Base-by-base conservation (phyloP, 805 yeast species). In the Wickerhamomyces xylosicus region DNA sequence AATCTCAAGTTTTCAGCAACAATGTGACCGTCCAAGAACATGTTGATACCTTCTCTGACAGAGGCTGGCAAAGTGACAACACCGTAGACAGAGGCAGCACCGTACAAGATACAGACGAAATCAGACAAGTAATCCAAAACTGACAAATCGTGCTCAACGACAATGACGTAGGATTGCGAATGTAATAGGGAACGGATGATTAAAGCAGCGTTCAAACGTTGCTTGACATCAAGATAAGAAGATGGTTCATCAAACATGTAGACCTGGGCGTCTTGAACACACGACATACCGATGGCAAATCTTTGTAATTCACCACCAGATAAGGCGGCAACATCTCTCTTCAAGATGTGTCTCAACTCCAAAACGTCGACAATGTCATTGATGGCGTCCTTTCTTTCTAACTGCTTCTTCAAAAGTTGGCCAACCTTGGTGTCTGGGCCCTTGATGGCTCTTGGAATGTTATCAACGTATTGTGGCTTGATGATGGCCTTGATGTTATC, bases 161-260 rank as follows among this genome's bases (percentile, higher is more conserved):
- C 89, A 56, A 92, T 92, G 48, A 92, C 92, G 57, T 90, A 92
- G 21, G 74, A 71, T 35, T 87, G 75, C 35, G 90, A 75, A 41
- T 65, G 71, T 54, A 92, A 70, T 48, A 92, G 67, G 16, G 92
- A 79, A 66, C 99, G 81, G 53, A 92, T 92, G 57, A 86, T 82
- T 62, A 77, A 79, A 42, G 98, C 99, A 41, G 99, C 98, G 54
- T 92, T 84, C 64, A 92, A 76, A 77, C 98, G 90, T 68, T 92
- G 98, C 67, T 92, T 92, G 49, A 92, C 97, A 74, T 92, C 98
- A 62, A 92, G 69, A 66, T 92, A 92, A 10, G 98, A 92, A 16
- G 97, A 89, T 35, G 98, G 98, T 70, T 92, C 98, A 67, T 92
- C 98, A 64, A 92, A 92, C 98, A 92, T 92, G 67, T 92, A 92